A percentile compares a stretch with the other conserved stretches of the same genome.
These are phyloP conservation scores for Botrytis byssoidea DNA, from an alignment of 2,329 filamentous ascomycete species.

Conservation along the genomic window DNA sequence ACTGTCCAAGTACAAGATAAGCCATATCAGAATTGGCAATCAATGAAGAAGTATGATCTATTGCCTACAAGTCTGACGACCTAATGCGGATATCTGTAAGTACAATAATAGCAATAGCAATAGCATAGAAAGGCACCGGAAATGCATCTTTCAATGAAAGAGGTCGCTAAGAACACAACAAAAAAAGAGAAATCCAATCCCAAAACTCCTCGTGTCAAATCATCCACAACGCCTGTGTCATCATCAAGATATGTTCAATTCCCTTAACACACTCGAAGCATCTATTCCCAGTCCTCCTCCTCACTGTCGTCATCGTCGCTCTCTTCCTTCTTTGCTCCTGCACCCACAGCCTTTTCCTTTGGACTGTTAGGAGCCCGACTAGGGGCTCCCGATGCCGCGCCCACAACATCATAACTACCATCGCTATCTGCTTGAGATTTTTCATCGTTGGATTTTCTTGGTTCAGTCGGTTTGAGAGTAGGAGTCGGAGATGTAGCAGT, in stretches of 20 bases:
- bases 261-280: neutral
- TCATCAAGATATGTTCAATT: conserved; percentile 3
- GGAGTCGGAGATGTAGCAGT: neutral
- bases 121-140: neutral
- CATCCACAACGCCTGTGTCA: conserved; percentile 24
- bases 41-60: neutral
- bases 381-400: conserved; percentile 69
- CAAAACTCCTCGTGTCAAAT: neutral
- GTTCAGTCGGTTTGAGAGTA: conserved; percentile 59
- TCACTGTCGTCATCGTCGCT: conserved; percentile 62
- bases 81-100: neutral
- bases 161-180: neutral
- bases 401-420: conserved; percentile 92
- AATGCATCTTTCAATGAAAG: neutral
- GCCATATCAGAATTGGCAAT: neutral
- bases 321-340: conserved; percentile 57
- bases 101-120: neutral
- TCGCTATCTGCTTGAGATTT: conserved; percentile 92
- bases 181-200: neutral
- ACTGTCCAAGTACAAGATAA: neutral
- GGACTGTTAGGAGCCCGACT: conserved; percentile 74
- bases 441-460: conserved; percentile 78
- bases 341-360: conserved; percentile 55
- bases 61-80: neutral
- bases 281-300: conserved; percentile 74